Conservation (phyloP, 805 yeast species). For the Sungouiozyma ichnusensis region DNA sequence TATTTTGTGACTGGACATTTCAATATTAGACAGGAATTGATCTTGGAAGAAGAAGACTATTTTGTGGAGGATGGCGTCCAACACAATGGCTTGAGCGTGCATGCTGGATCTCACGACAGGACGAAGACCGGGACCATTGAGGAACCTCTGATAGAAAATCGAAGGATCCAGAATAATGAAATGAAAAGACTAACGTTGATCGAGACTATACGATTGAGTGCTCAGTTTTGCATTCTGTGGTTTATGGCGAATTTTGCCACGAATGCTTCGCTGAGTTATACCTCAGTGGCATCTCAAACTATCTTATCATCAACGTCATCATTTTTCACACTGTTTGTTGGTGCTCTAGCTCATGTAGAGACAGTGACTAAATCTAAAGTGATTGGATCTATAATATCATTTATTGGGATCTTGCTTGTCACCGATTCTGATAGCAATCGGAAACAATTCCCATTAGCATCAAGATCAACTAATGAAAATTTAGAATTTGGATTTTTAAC, state of each 20-base stretch:
- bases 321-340: conserved; percentile 81
- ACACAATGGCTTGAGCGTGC: background rate
- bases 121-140: conserved; percentile 7
- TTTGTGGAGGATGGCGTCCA: background rate
- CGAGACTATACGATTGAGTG: conserved; percentile 66
- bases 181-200: conserved; percentile 24
- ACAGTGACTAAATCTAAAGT: conserved; percentile 53
- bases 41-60: conserved; percentile 23
- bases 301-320: conserved; percentile 87
- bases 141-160: conserved; percentile 9
- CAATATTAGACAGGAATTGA: conserved; percentile 20
- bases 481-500: conserved; percentile 1
- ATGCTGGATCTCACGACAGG: background rate
- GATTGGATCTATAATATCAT: conserved; percentile 57
- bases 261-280: conserved; percentile 77
- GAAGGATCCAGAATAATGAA: background rate
- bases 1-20: conserved; percentile 24
- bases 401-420: conserved; percentile 71
- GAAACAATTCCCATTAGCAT: background rate
- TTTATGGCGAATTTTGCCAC: conserved; percentile 81
- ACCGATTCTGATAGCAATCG: conserved; percentile 52
- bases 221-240: conserved; percentile 84
- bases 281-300: conserved; percentile 91
- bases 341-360: conserved; percentile 65
- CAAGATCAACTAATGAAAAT: background rate